Evolutionary conservation across 495 filamentous ascomycete genomes (phyloP), one percentile per base, ranked within the genome.

Genomic region (Hypoxylon rickii): DNA sequence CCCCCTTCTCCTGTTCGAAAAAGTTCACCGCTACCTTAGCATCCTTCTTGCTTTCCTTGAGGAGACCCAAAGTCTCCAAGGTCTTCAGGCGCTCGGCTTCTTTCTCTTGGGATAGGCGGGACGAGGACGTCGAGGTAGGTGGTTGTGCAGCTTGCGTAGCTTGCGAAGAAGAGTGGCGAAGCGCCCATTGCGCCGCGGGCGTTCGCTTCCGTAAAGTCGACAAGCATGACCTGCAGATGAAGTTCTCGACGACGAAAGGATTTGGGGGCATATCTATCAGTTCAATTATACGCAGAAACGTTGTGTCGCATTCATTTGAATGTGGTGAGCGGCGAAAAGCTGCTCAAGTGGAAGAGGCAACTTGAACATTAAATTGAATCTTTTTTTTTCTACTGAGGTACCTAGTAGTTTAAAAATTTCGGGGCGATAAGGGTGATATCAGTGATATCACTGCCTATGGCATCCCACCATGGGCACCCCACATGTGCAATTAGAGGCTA

Each of bases 1-100:
- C 74, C 31, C 67, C 18, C 21, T 65, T 55, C 42, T 80, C 78
- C 59, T 86, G 63, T 29, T 75, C 61, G 36, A 69, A 79, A 51
- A 71, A 79, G 8, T 69, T 71, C 21, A 79, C 63, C 3, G 65
- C 31, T 39, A 73, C n/a, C 8, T 42, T 34, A 2, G 15, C 3
- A 40, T 44, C 33, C 1, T n/a, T n/a, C n/a, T 45, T 50, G 20
- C 44, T 24, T 5, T 57, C 47, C 40, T 46, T 62, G 5, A 33
- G 5, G 2, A 69, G 61, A 17, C 66, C 64, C 10, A 68, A 33
- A 3, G 56, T 8, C 16, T 61, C 43, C 11, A 68, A 20, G 5
- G 61, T 58, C 37, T 66, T 68, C 41, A 54, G 43, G 18, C 65
- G 65, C 43, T 68, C 65, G 13, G 26, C 38, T 20, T 68, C 61